Evolutionary conservation across 176 grass and related monocot species (phyloP), one percentile per base, ranked within the genome.

Genomic region (Zizania latifolia): DNA sequence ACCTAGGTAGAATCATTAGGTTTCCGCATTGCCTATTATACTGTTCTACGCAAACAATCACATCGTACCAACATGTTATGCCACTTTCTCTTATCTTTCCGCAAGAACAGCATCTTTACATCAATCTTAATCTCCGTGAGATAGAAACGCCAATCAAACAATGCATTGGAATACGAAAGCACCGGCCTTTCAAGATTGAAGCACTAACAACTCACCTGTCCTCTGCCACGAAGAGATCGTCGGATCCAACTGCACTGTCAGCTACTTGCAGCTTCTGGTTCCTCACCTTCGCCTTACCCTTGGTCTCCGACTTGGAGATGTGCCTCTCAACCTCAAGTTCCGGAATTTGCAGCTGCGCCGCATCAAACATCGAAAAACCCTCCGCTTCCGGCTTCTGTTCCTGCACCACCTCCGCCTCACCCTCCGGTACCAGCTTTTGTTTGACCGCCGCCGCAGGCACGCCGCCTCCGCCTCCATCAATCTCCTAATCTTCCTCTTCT

Each of bases 401-500:
- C n/a, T n/a, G n/a, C 23, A 17, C 70, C 36, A 3, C n/a, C 46
- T 16, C 77, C 12, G 6, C 35, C 19, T 34, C 41, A 33, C 3
- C 38, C 1, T 34, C 66, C 28, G 62, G n/a, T 8, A 34, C 55
- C 9, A 24, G 10, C 32, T 59, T 59, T 10, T 58, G 43, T 27
- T 48, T 40, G 63, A 74, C 79, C 43, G 72, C 44, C 0, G 66
- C 39, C n/a, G n/a, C n/a, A n/a, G n/a, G n/a, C n/a, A n/a, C n/a
- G n/a, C n/a, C 3, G 68, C 48, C 80, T 65, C 68, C 22, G 76
- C 54, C 69, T 86, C 71, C 78, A 45, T 68, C 57, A 75, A 9
- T 14, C 67, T n/a, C n/a, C n/a, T 76, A 34, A 85, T 85, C 82
- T 76, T 88, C 65, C 82, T 79, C 55, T 80, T 91, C 85, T 77